phyloP scores from a whole-genome alignment of 768 basidiomycete genomes.

The Leccinellum luteum region DNA sequence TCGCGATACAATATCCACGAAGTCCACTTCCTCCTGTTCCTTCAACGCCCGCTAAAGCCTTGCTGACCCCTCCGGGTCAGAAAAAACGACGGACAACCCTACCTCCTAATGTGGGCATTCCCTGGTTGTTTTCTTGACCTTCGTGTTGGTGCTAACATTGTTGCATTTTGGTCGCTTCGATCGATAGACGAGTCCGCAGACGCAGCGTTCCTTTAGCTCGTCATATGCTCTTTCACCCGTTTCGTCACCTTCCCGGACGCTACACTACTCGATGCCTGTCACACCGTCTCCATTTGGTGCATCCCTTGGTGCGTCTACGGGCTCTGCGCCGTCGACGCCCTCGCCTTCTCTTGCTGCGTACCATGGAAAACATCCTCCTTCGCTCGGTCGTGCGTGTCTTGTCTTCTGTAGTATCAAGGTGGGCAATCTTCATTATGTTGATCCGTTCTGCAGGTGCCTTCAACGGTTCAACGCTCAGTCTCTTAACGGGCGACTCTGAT shows the following conservation, averaged over 20 bases:
- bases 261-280: conserved; percentile 35
- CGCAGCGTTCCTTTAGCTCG: conserved; percentile 28
- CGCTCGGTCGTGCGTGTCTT: conserved; percentile 34
- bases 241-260: conserved; percentile 33
- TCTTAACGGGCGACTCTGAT: conserved; percentile 28
- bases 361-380: conserved; percentile 35
- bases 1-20: conserved; percentile 37
- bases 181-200: conserved; percentile 25
- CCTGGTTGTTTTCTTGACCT: not conserved
- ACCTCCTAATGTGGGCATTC: conserved; percentile 19
- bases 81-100: conserved; percentile 28
- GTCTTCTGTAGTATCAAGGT: not conserved
- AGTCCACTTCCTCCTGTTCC: conserved; percentile 28
- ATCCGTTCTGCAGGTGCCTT: conserved; percentile 23
- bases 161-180: not conserved
- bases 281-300: conserved; percentile 37
- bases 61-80: conserved; percentile 23
- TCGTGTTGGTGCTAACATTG: not conserved
- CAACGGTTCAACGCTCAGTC: conserved; percentile 28
- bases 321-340: conserved; percentile 33
- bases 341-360: conserved; percentile 40
- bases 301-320: conserved; percentile 32
- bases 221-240: conserved; percentile 30
- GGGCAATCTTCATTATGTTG: not conserved
- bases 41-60: conserved; percentile 20